Conservation (phyloP, 2,329 filamentous ascomycete species). For the Penicillium corylophilum region DNA sequence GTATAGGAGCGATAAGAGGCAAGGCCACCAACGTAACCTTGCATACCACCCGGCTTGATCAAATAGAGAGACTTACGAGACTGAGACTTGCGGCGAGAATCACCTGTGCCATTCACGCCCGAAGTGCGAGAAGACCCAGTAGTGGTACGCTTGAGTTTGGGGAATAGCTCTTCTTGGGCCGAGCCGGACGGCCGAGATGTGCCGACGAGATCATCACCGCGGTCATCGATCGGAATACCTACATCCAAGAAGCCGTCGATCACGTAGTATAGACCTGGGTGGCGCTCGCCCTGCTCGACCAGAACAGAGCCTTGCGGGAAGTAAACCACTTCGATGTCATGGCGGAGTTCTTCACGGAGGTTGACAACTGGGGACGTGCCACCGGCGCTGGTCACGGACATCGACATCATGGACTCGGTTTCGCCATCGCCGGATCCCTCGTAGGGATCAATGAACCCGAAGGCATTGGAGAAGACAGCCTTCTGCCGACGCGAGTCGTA, state of each 20-base stretch:
- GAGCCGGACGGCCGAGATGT: constrained; percentile 29
- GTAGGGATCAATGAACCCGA: constrained; percentile 85
- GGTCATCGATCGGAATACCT: constrained; percentile 73
- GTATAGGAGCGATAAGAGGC: constrained; percentile 96
- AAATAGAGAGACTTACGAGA: constrained; percentile 74
- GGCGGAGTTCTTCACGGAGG: constrained; percentile 75
- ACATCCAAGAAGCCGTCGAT: constrained; percentile 96
- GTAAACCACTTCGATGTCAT: constrained; percentile 95
- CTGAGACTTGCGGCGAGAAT: constrained; percentile 40
- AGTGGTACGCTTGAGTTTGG: constrained; percentile 46
- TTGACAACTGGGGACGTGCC: constrained; percentile 63
- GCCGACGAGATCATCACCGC: constrained; percentile 44
- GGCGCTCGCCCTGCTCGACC: constrained; percentile 95
- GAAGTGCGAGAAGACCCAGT: constrained; percentile 43
- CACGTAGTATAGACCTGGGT: constrained; percentile 94
- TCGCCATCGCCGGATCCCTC: constrained; percentile 74
- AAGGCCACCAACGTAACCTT: constrained; percentile 90
- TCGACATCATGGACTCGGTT: constrained; percentile 73
- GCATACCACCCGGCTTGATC: constrained; percentile 90
- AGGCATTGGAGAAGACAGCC: constrained; percentile 78
- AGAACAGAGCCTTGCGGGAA: constrained; percentile 93
- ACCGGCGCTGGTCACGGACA: constrained; percentile 64
- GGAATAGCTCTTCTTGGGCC: constrained; percentile 41
- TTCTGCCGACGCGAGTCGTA: constrained; percentile 80
- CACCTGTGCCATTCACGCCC: constrained; percentile 25